Conservation (phyloP, 495 filamentous ascomycete genomes). For the Articulospora tetracladia region DNA sequence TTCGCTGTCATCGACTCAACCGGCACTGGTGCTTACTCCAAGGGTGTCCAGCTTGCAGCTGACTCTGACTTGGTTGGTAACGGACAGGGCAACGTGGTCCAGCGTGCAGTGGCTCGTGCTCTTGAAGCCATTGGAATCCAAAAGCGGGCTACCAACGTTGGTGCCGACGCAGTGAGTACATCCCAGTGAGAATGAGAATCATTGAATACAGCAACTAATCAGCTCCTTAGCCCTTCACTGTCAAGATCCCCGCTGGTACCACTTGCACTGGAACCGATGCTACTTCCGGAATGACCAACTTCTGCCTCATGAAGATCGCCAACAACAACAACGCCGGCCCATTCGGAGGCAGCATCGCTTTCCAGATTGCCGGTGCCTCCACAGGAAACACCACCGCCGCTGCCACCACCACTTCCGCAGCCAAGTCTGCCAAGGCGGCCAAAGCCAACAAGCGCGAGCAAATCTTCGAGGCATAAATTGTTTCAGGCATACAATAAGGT, state of each 20-base stretch:
- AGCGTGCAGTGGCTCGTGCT: not conserved
- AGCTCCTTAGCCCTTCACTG: not conserved
- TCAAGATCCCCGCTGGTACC: not conserved
- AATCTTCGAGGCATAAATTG: not conserved
- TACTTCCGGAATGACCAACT: not conserved
- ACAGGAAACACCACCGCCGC: not conserved
- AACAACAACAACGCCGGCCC: constrained; percentile 1
- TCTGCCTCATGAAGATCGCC: constrained; percentile 7
- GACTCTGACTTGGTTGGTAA: not conserved
- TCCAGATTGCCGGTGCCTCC: not conserved
- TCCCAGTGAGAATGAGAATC: not conserved
- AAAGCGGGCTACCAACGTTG: constrained; percentile 5
- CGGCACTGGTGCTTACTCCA: not conserved
- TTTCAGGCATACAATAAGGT: too few relatives aligned
- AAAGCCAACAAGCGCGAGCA: not conserved
- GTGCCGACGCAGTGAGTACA: not conserved
- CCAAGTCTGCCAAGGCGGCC: not conserved
- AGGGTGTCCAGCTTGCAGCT: not conserved
- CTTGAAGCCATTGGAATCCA: not conserved
- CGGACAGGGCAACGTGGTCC: not conserved
- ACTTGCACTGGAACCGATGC: constrained; percentile 4
- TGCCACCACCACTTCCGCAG: not conserved
- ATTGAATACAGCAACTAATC: not conserved
- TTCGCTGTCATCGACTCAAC: constrained; percentile 1
- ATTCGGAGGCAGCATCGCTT: constrained; percentile 4